Conservation (phyloP, 2,329 filamentous ascomycete genomes). For the Penicillium sp. region DNA sequence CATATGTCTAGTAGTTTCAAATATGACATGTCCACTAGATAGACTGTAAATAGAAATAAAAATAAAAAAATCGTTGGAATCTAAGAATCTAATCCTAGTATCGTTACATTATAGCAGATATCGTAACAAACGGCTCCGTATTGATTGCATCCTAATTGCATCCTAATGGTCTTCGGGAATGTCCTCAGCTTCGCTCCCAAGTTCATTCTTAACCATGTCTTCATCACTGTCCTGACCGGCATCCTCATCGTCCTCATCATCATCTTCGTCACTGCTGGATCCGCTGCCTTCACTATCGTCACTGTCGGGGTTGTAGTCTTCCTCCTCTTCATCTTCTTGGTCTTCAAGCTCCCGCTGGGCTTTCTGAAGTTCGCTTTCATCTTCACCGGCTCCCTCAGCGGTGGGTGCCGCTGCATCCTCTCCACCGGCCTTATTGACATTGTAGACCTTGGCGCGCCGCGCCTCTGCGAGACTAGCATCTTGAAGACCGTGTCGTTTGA, state of each 20-base stretch:
- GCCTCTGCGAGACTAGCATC: conserved; percentile 63
- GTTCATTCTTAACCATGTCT: conserved; percentile 39
- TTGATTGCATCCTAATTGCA: conserved; percentile 6
- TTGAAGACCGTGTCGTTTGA: conserved; percentile 60
- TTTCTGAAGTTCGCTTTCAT: conserved; percentile 58
- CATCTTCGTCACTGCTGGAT: conserved; percentile 42
- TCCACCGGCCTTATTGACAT: conserved; percentile 44
- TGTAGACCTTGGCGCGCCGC: conserved; percentile 59
- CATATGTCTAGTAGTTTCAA: not conserved
- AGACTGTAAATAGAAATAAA: not conserved
- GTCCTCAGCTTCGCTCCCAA: conserved; percentile 47
- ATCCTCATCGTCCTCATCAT: conserved; percentile 30
- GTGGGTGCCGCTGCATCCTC: conserved; percentile 24
- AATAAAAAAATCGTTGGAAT: too few relatives aligned
- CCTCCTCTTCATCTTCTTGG: conserved; percentile 49
- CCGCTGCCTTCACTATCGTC: conserved; percentile 51
- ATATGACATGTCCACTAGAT: conserved; percentile 26
- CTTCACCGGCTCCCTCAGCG: conserved; percentile 45
- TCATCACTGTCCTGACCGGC: conserved; percentile 31
- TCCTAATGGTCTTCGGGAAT: conserved; percentile 30
- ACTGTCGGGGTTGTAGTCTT: conserved; percentile 53
- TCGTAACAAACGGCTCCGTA: not conserved
- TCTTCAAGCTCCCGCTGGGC: conserved; percentile 55
- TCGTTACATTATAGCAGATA: conserved; percentile 2
- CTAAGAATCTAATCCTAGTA: not conserved